Evolutionary conservation across 2,329 filamentous ascomycete genomes (phyloP), one percentile per base, ranked within the genome.

Genomic region (Colletotrichum tropicale): DNA sequence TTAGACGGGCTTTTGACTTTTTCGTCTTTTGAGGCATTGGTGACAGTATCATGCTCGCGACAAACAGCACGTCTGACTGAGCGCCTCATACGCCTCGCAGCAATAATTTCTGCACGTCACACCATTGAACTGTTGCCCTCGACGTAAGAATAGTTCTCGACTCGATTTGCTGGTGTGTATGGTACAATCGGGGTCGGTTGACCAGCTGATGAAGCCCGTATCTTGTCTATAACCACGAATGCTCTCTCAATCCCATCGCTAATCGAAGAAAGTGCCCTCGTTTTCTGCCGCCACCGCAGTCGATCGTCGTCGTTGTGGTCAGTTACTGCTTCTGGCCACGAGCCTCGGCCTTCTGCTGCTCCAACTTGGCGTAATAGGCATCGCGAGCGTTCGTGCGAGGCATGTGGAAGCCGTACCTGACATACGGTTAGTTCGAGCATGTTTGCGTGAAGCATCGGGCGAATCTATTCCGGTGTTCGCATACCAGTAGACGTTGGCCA

Each of bases 321-420:
- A 34, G 28, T 66, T 76, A 78, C 76, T 69, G 75, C 79, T 83
- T 82, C 75, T 83, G 81, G 68, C 82, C 76, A 60, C 77, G 77
- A 56, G 76, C 72, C 72, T 77, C 85, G 71, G 89, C 89, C 75
- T 90, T 89, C 84, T 91, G 84, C 80, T 88, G 86, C 87, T 92
- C 91, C 77, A 91, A 85, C 85, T 90, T 87, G 84, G 84, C 84
- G 87, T 92, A 92, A 88, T 87, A 88, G 84, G 85, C 85, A 85
- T 92, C 91, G 82, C 91, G 90, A 78, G 86, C 87, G 81, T 88
- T 83, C 81, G 89, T 91, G 84, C 90, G 90, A 79, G 90, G 91
- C 81, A 91, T 85, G 86, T 92, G 91, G 87, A 83, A 92, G 83
- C 91, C 90, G 87, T 92, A 90, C 90, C 90, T 92, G 78, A 78